phyloP scores from a whole-genome alignment of 345 rosid species.

The Eucalyptus cloeziana region DNA sequence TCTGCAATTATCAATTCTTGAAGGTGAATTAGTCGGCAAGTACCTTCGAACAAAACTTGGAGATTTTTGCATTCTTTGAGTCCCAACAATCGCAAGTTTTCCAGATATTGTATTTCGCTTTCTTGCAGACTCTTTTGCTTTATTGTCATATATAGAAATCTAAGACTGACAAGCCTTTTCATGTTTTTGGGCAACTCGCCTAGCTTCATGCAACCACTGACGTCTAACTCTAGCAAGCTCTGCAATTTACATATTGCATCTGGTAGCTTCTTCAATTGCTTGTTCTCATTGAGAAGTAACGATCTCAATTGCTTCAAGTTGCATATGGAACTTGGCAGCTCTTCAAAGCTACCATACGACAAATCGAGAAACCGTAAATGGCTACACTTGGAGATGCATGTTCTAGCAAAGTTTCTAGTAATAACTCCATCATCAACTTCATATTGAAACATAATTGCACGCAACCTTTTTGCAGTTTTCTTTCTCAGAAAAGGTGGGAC shows the following conservation, averaged over 20 bases:
- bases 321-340: not conserved
- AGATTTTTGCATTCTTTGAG: rapidly evolving
- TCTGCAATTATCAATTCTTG: rapidly evolving
- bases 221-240: not conserved
- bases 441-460: not conserved
- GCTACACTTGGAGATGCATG: not conserved
- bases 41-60: not conserved
- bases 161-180: not conserved
- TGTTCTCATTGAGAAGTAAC: rapidly evolving
- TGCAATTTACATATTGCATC: rapidly evolving
- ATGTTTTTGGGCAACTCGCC: not conserved
- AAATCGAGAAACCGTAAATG: not conserved
- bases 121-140: not conserved
- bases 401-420: not conserved
- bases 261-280: not conserved
- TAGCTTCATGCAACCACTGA: not conserved
- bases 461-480: not conserved
- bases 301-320: not conserved
- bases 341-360: not conserved
- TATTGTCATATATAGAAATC: rapidly evolving
- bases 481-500: not conserved
- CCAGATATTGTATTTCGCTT: not conserved
- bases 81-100: rapidly evolving
- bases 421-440: not conserved
- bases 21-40: rapidly evolving